Conservation (phyloP, 2,329 filamentous ascomycete genomes). For the Trichophyton rubrum region DNA sequence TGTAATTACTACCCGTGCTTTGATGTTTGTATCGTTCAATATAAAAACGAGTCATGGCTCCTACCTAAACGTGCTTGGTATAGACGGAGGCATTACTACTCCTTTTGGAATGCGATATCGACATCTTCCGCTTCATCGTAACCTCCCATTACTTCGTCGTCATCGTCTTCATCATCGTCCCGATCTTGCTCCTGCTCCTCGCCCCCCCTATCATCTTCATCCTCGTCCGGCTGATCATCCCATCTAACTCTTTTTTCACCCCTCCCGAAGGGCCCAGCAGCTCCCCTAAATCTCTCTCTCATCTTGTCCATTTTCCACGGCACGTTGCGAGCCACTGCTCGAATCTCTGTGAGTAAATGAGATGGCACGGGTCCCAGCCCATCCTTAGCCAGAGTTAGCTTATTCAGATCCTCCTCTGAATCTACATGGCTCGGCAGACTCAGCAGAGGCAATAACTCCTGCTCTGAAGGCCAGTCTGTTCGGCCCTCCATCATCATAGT, state of each 20-base stretch:
- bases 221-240: conserved; percentile 15
- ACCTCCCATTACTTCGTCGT: conserved; percentile 6
- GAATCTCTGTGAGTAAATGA: conserved; percentile 26
- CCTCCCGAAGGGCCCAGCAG: conserved; percentile 5
- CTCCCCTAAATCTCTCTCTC: conserved; percentile 5
- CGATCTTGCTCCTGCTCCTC: conserved; percentile 10
- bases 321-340: conserved; percentile 24
- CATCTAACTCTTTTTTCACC: conserved; percentile 15
- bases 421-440: conserved; percentile 27
- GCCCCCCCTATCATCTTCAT: conserved; percentile 11
- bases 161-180: conserved; percentile 9
- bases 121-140: background rate
- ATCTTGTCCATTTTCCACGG: conserved; percentile 10
- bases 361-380: conserved; percentile 16
- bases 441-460: conserved; percentile 27
- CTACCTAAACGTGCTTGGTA: background rate
- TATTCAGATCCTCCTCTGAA: conserved; percentile 12
- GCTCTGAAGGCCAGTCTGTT: conserved; percentile 18
- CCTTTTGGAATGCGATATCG: background rate
- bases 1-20: background rate
- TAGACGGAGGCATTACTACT: background rate
- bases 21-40: background rate
- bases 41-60: background rate
- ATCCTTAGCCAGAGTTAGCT: conserved; percentile 15
- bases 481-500: conserved; percentile 44